Evolutionary conservation across 2,329 filamentous ascomycete genomes (phyloP), one percentile per base, ranked within the genome.

Genomic region (Paracorniculantispora psalliotae): DNA sequence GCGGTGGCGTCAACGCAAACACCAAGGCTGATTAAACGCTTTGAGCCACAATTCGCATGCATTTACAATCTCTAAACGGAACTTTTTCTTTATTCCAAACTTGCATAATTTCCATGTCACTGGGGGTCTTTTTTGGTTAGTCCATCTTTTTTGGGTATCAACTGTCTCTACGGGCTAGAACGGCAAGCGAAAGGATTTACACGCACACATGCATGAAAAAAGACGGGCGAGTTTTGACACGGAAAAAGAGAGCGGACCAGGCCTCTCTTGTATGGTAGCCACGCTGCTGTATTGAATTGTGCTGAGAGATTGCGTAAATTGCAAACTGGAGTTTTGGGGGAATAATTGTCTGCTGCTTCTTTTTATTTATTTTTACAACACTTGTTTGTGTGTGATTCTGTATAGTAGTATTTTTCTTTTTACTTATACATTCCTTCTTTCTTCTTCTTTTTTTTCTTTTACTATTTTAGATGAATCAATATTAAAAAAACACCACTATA

Each of bases 1-100:
- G 84, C 9, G 79, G 78, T 23, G 73, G 73, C 17, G 68, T 70
- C 46, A 79, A 74, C 64, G 64, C 65, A 44, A 76, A 74, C 63
- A 79, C 79, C 69, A 83, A 80, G 76, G 80, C 75, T 66, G 81
- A 82, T 65, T 83, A 60, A 66, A 44, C 12, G n/a, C 4, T 19
- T 23, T 35, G 28, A 9, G n/a, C 10, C 19, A 9, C 37, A 19
- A 28, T 39, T 21, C 25, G 37, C 50, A 43, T 53, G 35, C 50
- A 30, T 43, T 43, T 28, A 43, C 25, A 43, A 52, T 46, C 21
- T 25, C 43, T 17, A 49, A 12, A 49, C 21, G 28, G 17, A 30
- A 19, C 43, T 17, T 23, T 26, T 33, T 49, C 17, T 48, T 30
- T 19, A n/a, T 26, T 30, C 28, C 7, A 43, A 25, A 5, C 19